Percentiles rank a stretch among this genome's conserved stretches.
Evolutionary conservation across 2,329 filamentous ascomycete species (phyloP).

Genomic region (Coniochaeta prunicola): DNA sequence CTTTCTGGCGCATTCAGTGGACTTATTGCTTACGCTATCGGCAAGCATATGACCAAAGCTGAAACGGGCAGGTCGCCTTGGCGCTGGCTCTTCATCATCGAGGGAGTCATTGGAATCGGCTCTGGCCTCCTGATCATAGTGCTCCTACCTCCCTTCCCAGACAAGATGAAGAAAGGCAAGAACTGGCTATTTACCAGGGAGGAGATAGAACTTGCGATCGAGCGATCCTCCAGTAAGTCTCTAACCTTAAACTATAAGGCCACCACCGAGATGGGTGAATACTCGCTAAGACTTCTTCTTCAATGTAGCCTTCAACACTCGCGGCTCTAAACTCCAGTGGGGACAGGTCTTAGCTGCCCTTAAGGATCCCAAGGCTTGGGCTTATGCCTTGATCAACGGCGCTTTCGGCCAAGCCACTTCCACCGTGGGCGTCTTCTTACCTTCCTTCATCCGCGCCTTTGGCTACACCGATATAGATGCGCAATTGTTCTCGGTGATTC

Average conservation of each 20-base stretch:
- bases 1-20: not conserved
- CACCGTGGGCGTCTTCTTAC: not conserved
- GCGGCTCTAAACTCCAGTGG: not conserved
- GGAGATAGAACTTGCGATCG: conserved; percentile 1
- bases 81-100: conserved; percentile 4
- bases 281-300: not conserved
- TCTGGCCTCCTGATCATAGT: not conserved
- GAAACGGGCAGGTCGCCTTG: not conserved
- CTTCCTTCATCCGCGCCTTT: not conserved
- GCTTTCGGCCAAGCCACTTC: not conserved
- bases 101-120: not conserved
- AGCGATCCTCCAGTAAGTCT: not conserved
- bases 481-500: conserved; percentile 2
- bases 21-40: conserved; percentile 1
- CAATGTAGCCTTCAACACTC: not conserved
- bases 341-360: conserved; percentile 1
- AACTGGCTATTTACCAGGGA: conserved; percentile 3
- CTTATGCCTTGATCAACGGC: not conserved
- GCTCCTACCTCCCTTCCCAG: not conserved
- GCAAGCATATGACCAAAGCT: not conserved
- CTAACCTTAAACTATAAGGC: not conserved
- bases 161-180: conserved; percentile 2
- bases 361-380: conserved; percentile 1
- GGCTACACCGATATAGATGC: conserved; percentile 1
- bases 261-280: not conserved